A percentile compares a stretch with the other conserved stretches of the same genome.
phyloP scores from a whole-genome alignment of 495 filamentous ascomycete species.

The Peziza echinospora region DNA sequence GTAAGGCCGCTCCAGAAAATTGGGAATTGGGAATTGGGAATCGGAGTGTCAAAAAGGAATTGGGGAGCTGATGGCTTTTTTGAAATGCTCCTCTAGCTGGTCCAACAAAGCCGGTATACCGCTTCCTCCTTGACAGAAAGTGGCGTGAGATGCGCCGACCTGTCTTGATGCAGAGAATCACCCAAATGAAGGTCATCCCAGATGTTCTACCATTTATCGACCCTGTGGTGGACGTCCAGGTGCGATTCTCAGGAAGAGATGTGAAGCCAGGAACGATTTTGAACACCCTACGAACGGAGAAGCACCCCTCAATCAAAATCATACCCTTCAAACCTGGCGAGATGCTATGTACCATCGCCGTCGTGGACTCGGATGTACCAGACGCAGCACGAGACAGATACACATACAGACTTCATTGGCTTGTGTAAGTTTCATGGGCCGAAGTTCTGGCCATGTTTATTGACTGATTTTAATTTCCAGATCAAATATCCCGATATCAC shows the following conservation, averaged over 20 bases:
- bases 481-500: slow-evolving; percentile 33
- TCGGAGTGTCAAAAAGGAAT: slow-evolving; percentile 1
- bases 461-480: neutral
- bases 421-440: slow-evolving; percentile 37
- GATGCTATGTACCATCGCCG: slow-evolving; percentile 59
- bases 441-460: neutral
- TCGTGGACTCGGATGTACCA: slow-evolving; percentile 82
- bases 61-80: slow-evolving; percentile 3
- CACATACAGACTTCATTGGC: slow-evolving; percentile 58
- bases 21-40: slow-evolving; percentile 1
- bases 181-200: slow-evolving; percentile 74
- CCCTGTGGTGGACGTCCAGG: slow-evolving; percentile 51
- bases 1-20: slow-evolving; percentile 34
- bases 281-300: slow-evolving; percentile 43
- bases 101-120: slow-evolving; percentile 93
- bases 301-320: slow-evolving; percentile 49
- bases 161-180: slow-evolving; percentile 65
- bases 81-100: slow-evolving; percentile 5
- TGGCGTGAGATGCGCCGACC: slow-evolving; percentile 63
- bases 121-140: slow-evolving; percentile 62
- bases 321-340: slow-evolving; percentile 66
- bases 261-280: slow-evolving; percentile 61
- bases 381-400: slow-evolving; percentile 56
- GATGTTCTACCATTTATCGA: slow-evolving; percentile 76
- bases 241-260: slow-evolving; percentile 48